Evolutionary conservation across 2,329 filamentous ascomycete genomes (phyloP).

Genomic region (Fusarium camptoceras): DNA sequence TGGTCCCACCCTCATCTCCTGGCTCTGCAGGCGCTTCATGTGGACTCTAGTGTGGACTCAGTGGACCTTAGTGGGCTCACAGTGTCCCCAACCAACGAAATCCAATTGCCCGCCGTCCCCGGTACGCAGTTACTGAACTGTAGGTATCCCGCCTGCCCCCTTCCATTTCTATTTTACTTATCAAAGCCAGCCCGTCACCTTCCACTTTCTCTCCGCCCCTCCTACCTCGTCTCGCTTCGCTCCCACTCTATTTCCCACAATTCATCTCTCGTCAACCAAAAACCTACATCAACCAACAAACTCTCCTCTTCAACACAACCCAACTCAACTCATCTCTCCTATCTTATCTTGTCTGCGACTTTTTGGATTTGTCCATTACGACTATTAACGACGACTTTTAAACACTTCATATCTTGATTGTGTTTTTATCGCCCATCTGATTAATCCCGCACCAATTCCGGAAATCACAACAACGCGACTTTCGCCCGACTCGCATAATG

Average conservation of each 20-base stretch:
- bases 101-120: conserved; percentile 47
- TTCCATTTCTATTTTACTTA: conserved; percentile 41
- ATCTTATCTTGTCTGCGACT: conserved; percentile 25
- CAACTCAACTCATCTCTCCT: conserved; percentile 2
- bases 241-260: conserved; percentile 45
- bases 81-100: conserved; percentile 50
- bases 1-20: conserved; percentile 41
- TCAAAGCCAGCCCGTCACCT: conserved; percentile 42
- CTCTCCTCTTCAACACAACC: conserved; percentile 19
- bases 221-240: conserved; percentile 46
- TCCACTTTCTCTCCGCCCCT: conserved; percentile 41
- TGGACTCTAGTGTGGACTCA: conserved; percentile 17
- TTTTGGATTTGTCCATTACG: conserved; percentile 23
- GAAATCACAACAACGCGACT: conserved; percentile 29
- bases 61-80: conserved; percentile 34
- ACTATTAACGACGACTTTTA: conserved; percentile 20
- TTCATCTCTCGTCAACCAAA: conserved; percentile 38
- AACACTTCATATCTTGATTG: conserved; percentile 30
- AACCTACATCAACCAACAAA: conserved; percentile 40
- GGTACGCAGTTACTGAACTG: conserved; percentile 22
- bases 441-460: conserved; percentile 48
- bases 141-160: conserved; percentile 23
- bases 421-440: conserved; percentile 29
- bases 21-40: conserved; percentile 36
- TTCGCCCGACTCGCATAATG: conserved; percentile 58